A percentile compares a stretch with the other conserved stretches of the same genome.
Evolutionary conservation across 2,329 filamentous ascomycete genomes (phyloP).

Genomic region (Colletotrichum magnum): DNA sequence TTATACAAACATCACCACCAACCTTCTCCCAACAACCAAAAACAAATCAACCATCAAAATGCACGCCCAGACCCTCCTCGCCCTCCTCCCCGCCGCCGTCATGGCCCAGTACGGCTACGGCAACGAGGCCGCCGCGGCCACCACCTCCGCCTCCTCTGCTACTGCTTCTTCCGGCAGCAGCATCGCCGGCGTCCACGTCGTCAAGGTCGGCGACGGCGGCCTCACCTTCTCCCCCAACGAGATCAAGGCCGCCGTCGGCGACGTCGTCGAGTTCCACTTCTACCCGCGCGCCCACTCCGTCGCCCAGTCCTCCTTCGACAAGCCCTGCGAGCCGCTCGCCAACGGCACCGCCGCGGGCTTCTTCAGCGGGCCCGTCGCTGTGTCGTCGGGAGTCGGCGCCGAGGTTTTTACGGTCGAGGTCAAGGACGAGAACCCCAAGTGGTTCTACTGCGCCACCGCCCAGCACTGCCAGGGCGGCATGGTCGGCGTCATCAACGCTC

Average conservation of each 20-base stretch:
- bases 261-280: constrained; percentile 62
- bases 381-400: constrained; percentile 43
- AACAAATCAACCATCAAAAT: constrained; percentile 15
- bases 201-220: constrained; percentile 47
- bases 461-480: constrained; percentile 74
- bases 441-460: constrained; percentile 74
- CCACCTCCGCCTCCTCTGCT: constrained; percentile 21
- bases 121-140: neutral
- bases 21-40: neutral
- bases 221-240: constrained; percentile 66
- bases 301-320: constrained; percentile 70
- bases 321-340: constrained; percentile 71
- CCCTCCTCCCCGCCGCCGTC: constrained; percentile 32
- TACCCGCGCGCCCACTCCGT: constrained; percentile 70
- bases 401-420: constrained; percentile 42
- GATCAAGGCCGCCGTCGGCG: constrained; percentile 65
- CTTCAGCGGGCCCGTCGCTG: constrained; percentile 59
- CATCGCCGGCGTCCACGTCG: constrained; percentile 36
- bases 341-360: constrained; percentile 58
- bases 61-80: constrained; percentile 34
- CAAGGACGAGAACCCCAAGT: constrained; percentile 68
- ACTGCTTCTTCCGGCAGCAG: neutral
- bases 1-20: neutral
- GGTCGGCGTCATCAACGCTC: constrained; percentile 61
- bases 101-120: constrained; percentile 34